Evolutionary conservation across 2,329 filamentous ascomycete genomes (phyloP), one percentile per base, ranked within the genome.

Genomic region (Lasiodiplodia sp.): DNA sequence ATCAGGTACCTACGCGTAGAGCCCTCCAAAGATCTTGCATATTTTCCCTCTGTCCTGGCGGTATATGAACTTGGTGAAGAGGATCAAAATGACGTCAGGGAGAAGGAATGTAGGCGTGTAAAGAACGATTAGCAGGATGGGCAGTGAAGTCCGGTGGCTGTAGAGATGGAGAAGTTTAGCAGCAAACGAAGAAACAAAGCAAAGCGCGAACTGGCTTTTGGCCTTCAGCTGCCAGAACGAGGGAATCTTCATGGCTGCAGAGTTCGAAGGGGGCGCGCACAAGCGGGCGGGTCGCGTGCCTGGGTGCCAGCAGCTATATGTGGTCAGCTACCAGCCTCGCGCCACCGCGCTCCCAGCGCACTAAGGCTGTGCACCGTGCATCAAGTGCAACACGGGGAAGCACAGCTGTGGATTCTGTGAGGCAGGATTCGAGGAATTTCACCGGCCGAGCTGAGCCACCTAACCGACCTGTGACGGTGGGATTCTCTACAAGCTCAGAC

Each of bases 71-170:
- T 77, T 76, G 23, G 70, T 73, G 11, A 75, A 67, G 3, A 72
- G 53, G 21, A 79, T 75, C 11, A 80, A 75, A 1, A 80, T 38
- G 2, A 77, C 57, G 70, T 81, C 79, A 7, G 74, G 74, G 11
- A 79, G 70, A 40, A 81, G 68, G 21, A 81, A 76, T 7, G 79
- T 81, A 0, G 79, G 79, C 11, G 76, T 71, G 66, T 80, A 81
- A 2, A 81, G 71, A 10, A 79, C 68, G 62, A 78, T 75, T 16
- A 79, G 73, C 14, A 78, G 71, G 12, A 77, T 73, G 0, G 77
- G 77, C 40, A 80, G 67, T 0, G 78, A 76, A 31, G 66, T 71
- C 37, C 77, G 66, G 69, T 80, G 78, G n/a, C 75, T 73, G 49
- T 74, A 74, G 55, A 80, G 74, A 53, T 79, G 77, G 31, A 80